Conservation (phyloP, 1,284 basidiomycete genomes). For the Sporisorium reilianum region DNA sequence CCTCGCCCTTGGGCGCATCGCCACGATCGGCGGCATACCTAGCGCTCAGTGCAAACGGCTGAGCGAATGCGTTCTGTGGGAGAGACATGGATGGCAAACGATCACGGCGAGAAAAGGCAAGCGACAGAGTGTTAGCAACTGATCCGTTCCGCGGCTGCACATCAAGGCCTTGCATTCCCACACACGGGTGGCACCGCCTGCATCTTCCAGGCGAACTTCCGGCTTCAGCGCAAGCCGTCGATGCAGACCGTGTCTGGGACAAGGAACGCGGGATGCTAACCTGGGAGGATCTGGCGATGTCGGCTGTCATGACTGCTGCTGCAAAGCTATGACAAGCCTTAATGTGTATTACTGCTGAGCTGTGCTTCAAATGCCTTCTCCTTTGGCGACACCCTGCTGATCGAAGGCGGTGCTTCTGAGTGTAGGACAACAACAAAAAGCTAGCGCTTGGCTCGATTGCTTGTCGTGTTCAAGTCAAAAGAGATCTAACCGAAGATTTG, state of each 20-base stretch:
- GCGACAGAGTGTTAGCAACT: background rate
- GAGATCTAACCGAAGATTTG: slow-evolving; percentile 1
- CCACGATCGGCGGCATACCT: slow-evolving; percentile 62
- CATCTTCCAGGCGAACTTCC: background rate
- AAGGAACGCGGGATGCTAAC: slow-evolving; percentile 20
- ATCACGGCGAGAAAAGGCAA: slow-evolving; percentile 6
- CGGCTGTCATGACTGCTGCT: slow-evolving; percentile 42
- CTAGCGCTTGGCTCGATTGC: background rate
- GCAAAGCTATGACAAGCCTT: slow-evolving; percentile 5
- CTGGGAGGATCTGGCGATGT: slow-evolving; percentile 41
- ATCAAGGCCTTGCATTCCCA: background rate
- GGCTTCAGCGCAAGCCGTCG: slow-evolving; percentile 8
- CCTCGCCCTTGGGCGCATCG: slow-evolving; percentile 54
- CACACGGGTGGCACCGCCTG: background rate
- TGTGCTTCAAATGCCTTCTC: slow-evolving; percentile 36
- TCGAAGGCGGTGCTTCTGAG: background rate
- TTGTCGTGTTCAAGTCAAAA: background rate
- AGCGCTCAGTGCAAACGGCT: slow-evolving; percentile 63
- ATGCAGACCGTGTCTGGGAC: background rate
- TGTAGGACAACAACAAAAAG: background rate
- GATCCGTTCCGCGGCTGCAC: background rate
- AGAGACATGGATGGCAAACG: background rate
- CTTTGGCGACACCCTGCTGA: slow-evolving; percentile 25
- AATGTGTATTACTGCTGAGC: slow-evolving; percentile 10
- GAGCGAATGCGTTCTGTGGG: slow-evolving; percentile 50